Evolutionary conservation across 2,329 filamentous ascomycete species (phyloP).

Genomic region (Zymoseptoria ardabiliae): DNA sequence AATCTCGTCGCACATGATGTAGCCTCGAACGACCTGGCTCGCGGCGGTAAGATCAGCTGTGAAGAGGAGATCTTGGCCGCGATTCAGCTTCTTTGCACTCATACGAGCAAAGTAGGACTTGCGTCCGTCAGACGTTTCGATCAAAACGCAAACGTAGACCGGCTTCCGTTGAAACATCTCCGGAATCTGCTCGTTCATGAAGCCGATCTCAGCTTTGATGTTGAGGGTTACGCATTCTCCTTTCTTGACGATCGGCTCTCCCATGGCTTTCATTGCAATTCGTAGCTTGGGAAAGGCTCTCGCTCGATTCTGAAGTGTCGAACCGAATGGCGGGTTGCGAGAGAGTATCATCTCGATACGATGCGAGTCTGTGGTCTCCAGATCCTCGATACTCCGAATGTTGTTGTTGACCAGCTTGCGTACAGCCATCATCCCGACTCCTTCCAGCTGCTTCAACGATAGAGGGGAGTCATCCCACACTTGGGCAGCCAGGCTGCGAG

Average conservation of each 20-base stretch:
- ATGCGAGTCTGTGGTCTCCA: slow-evolving; percentile 59
- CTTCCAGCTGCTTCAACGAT: slow-evolving; percentile 75
- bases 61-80: slow-evolving; percentile 54
- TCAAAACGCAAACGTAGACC: slow-evolving; percentile 66
- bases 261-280: slow-evolving; percentile 46
- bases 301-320: slow-evolving; percentile 57
- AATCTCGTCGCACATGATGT: slow-evolving; percentile 79
- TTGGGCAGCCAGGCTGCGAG: slow-evolving; percentile 66
- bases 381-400: slow-evolving; percentile 62
- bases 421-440: slow-evolving; percentile 67
- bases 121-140: slow-evolving; percentile 60
- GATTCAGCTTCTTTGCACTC: slow-evolving; percentile 57
- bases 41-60: slow-evolving; percentile 48
- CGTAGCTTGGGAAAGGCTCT: slow-evolving; percentile 64
- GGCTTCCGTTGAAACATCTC: slow-evolving; percentile 56
- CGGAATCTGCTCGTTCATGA: slow-evolving; percentile 57
- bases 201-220: slow-evolving; percentile 61
- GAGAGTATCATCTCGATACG: slow-evolving; percentile 70
- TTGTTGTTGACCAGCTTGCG: slow-evolving; percentile 65
- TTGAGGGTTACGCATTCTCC: slow-evolving; percentile 48
- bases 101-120: slow-evolving; percentile 62
- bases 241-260: slow-evolving; percentile 33
- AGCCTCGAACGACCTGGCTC: slow-evolving; percentile 56
- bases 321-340: slow-evolving; percentile 76
- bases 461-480: slow-evolving; percentile 76